Conservation (phyloP, 768 basidiomycete genomes). For the Termitomyces sp. region DNA sequence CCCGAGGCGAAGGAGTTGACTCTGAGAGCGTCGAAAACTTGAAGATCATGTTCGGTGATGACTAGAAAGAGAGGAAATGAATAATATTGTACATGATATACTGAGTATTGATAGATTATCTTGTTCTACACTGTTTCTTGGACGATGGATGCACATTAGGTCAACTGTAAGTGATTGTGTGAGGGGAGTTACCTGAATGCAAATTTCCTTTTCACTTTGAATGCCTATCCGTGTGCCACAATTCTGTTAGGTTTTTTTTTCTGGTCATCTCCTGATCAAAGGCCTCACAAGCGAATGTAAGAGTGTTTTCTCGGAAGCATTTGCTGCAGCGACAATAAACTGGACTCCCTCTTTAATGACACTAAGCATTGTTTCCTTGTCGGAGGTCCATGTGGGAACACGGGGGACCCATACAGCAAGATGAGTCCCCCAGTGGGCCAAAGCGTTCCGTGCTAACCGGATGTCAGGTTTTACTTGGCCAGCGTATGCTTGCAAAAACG, state of each 20-base stretch:
- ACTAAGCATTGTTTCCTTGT: conserved; percentile 37
- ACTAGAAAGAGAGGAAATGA: conserved; percentile 8
- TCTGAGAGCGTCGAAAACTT: conserved; percentile 77
- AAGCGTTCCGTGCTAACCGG: conserved; percentile 27
- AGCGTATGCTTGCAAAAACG: conserved; percentile 44
- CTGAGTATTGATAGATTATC: neutral
- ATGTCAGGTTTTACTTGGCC: conserved; percentile 17
- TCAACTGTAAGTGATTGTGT: neutral
- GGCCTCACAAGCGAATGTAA: conserved; percentile 23
- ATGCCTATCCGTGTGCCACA: neutral
- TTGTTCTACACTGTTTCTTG: neutral
- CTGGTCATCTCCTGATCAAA: neutral
- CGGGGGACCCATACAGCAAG: conserved; percentile 46
- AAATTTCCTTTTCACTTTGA: neutral
- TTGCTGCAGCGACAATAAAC: conserved; percentile 30
- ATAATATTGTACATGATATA: neutral
- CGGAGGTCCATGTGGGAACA: conserved; percentile 38
- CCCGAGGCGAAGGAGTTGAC: conserved; percentile 38
- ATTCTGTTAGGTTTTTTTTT: neutral
- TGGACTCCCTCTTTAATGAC: conserved; percentile 46
- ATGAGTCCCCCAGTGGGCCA: conserved; percentile 52
- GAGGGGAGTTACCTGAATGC: neutral
- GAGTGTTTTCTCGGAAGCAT: conserved; percentile 20
- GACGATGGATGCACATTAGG: neutral
- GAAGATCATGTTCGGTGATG: conserved; percentile 70